These are phyloP conservation scores for Mycosphaerella sp. DNA, from an alignment of 2,329 filamentous ascomycete genomes.

Conservation along the genomic window DNA sequence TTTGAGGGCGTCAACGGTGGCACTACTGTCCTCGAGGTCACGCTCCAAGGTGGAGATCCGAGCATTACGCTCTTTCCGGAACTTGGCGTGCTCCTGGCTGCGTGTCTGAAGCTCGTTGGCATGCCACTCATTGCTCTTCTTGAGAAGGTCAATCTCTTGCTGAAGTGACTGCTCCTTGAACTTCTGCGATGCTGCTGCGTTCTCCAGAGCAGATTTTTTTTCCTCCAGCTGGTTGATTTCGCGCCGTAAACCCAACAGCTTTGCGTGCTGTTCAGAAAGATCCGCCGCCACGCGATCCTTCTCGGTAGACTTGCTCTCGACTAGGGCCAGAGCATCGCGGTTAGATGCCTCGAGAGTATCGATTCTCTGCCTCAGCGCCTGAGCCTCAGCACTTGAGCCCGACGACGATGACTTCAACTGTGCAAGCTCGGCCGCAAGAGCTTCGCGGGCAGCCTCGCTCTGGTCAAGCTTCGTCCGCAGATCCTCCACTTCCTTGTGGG, in stretches of 20 bases:
- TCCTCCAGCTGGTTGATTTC: slow-evolving; percentile 79
- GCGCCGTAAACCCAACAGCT: slow-evolving; percentile 74
- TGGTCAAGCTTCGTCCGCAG: slow-evolving; percentile 72
- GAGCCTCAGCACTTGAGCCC: slow-evolving; percentile 65
- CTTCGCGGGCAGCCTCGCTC: slow-evolving; percentile 69
- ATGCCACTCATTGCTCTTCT: slow-evolving; percentile 88
- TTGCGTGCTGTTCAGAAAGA: slow-evolving; percentile 80
- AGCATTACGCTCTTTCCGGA: slow-evolving; percentile 88
- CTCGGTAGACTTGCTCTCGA: slow-evolving; percentile 82
- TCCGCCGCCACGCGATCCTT: slow-evolving; percentile 83
- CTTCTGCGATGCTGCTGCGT: slow-evolving; percentile 70
- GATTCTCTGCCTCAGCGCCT: slow-evolving; percentile 74
- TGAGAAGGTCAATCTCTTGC: slow-evolving; percentile 82
- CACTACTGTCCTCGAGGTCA: slow-evolving; percentile 75
- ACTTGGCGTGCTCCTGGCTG: slow-evolving; percentile 76
- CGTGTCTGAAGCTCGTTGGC: slow-evolving; percentile 89
- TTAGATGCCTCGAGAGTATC: slow-evolving; percentile 84
- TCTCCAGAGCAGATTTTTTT: slow-evolving; percentile 72
- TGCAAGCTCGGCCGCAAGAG: slow-evolving; percentile 75
- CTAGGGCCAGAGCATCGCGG: slow-evolving; percentile 77
- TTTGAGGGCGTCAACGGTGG: slow-evolving; percentile 68
- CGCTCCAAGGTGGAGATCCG: slow-evolving; percentile 84
- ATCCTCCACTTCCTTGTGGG: slow-evolving; percentile 74
- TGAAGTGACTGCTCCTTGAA: slow-evolving; percentile 86
- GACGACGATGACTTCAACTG: slow-evolving; percentile 67